Conservation (phyloP, 345 rosid species). For the Pugionium cornutum region DNA sequence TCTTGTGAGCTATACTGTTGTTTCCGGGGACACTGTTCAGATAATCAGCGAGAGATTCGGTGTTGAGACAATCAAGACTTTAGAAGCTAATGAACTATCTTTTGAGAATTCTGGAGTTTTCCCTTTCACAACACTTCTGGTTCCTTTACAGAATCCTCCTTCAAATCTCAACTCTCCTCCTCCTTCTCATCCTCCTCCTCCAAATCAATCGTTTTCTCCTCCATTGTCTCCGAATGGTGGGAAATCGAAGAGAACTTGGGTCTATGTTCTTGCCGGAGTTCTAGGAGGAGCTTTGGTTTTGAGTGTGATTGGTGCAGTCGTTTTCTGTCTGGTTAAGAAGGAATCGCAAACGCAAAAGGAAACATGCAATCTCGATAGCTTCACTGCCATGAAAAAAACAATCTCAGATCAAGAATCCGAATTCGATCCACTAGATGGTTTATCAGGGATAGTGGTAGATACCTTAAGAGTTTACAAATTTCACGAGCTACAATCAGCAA, state of each 20-base stretch:
- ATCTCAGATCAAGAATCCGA: conserved; percentile 29
- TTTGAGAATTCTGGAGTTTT: conserved; percentile 29
- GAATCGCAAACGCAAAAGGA: conserved; percentile 30
- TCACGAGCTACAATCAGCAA: conserved; percentile 62
- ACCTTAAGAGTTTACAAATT: conserved; percentile 62
- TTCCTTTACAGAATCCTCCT: conserved; percentile 54
- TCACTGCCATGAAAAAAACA: conserved; percentile 44
- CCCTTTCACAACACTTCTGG: conserved; percentile 56
- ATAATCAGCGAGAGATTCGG: conserved; percentile 47
- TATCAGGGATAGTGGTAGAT: conserved; percentile 55
- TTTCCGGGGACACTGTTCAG: conserved; percentile 35
- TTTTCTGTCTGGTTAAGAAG: conserved; percentile 40
- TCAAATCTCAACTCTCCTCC: conserved; percentile 40
- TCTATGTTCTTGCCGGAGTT: conserved; percentile 52
- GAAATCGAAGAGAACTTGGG: conserved; percentile 55
- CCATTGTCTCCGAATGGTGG: conserved; percentile 34
- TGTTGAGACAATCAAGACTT: conserved; percentile 36
- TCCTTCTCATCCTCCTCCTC: conserved; percentile 35
- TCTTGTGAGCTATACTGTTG: conserved; percentile 50
- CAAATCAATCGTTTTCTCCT: conserved; percentile 37
- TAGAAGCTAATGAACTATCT: conserved; percentile 47
- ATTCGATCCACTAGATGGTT: conserved; percentile 43
- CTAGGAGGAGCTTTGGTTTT: conserved; percentile 50
- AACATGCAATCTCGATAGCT: conserved; percentile 37
- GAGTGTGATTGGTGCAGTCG: conserved; percentile 26